Conservation (phyloP, 2,329 filamentous ascomycete species). For the Magnaporthales sp. region DNA sequence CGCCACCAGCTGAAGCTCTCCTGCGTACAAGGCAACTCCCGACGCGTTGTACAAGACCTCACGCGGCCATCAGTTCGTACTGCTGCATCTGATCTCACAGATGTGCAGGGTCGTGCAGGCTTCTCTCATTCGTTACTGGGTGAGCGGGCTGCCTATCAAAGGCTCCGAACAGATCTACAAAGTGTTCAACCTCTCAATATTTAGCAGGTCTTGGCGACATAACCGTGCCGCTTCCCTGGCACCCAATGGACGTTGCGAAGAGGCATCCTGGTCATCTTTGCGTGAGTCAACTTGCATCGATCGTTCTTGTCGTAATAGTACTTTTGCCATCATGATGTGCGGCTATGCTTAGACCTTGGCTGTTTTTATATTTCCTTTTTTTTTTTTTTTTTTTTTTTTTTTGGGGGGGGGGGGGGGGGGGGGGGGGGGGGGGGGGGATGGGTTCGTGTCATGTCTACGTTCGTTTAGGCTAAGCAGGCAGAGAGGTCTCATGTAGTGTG, state of each 20-base stretch:
- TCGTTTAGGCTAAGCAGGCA: neutral
- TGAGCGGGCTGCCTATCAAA: neutral
- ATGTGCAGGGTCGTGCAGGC: neutral
- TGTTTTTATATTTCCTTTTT: neutral
- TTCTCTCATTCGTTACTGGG: neutral
- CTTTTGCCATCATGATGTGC: neutral
- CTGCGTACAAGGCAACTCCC: neutral
- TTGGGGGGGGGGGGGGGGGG: no score
- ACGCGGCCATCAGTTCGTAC: neutral
- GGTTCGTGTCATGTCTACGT: neutral
- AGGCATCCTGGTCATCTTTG: neutral
- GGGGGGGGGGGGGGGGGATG: no score
- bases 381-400: neutral
- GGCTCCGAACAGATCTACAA: neutral
- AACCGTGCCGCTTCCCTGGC: neutral
- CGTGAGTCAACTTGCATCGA: neutral
- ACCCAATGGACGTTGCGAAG: neutral
- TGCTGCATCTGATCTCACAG: neutral
- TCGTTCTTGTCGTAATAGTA: neutral
- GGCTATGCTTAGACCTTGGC: neutral
- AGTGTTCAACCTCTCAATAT: neutral
- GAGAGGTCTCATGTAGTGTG: neutral
- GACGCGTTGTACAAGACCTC: neutral
- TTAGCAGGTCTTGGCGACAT: neutral
- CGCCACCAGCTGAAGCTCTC: no score